Evolutionary conservation across 2,329 filamentous ascomycete genomes (phyloP), one percentile per base, ranked within the genome.

Genomic region (Trichoderma afroharzianum): DNA sequence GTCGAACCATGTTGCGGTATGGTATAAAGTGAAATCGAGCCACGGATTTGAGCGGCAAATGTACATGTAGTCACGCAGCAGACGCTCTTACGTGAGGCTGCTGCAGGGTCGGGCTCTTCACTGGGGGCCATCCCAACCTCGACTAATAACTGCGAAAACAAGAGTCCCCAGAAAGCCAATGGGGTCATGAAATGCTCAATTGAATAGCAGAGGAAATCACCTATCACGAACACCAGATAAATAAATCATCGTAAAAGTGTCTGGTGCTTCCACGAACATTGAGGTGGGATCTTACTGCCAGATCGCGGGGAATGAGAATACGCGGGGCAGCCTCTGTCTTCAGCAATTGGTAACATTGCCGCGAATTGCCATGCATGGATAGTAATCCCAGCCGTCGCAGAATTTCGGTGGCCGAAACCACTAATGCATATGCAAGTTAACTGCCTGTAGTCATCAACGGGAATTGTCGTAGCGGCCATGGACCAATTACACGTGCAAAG

Each of bases 71-170:
- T 61, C 66, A 68, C 55, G 26, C 55, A 61, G 26, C 24, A 6
- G 59, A 57, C 55, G 3, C n/a, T 71, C 71, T 63, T 63, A 72
- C 62, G 55, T 66, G 55, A 55, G 68, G 62, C 43, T 55, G 21
- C 21, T 43, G 21, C 21, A 43, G 21, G 55, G 15, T 24, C 5
- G 14, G 53, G 18, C n/a, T 21, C 55, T 32, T 47, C 36, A 39
- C 11, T 43, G 18, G 63, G 50, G 18, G 18, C 36, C 28, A n/a
- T 28, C 18, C 18, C 33, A 47, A 32, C 26, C 36, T n/a, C 12
- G 43, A 47, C 55, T 11, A 30, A 26, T 8, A 28, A 28, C 12
- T 26, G 30, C 1, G 18, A 59, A 26, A 32, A 3, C 26, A 58
- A 24, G 9, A 24, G 4, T 21, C 9, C 24, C 26, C 30, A 4